phyloP scores from a whole-genome alignment of 306 rosid genomes.

The Lotus japonicus region DNA sequence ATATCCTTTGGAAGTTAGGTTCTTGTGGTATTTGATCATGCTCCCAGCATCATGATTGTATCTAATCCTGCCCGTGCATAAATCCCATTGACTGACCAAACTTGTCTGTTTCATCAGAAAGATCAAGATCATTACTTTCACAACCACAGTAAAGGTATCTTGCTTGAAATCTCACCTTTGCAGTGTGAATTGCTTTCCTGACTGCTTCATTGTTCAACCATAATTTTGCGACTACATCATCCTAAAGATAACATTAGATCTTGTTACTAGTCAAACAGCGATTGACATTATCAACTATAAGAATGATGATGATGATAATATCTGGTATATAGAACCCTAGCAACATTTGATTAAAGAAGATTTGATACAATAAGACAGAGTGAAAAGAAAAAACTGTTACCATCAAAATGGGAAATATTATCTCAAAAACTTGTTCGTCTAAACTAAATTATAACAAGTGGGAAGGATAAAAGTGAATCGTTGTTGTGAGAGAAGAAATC shows the following conservation, averaged over 20 bases:
- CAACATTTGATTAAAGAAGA: not conserved
- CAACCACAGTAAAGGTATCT: not conserved
- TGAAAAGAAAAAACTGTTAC: not conserved
- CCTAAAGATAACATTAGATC: constrained; percentile 34
- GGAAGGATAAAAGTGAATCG: not conserved
- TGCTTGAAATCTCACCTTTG: constrained; percentile 37
- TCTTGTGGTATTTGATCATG: constrained; percentile 81
- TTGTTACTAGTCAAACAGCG: not conserved
- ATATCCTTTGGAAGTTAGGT: constrained; percentile 74
- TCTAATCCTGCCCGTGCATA: constrained; percentile 41
- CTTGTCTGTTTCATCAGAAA: constrained; percentile 37
- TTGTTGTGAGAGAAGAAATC: not conserved
- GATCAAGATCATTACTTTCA: not conserved
- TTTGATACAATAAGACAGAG: not conserved
- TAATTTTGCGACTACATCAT: constrained; percentile 56
- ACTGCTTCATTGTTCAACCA: constrained; percentile 75
- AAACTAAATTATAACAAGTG: not conserved
- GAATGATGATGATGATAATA: not conserved
- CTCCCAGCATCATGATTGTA: constrained; percentile 73
- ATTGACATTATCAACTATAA: not conserved
- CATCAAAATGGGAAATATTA: too few species aligned
- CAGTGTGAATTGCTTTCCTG: constrained; percentile 71
- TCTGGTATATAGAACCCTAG: not conserved
- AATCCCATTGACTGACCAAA: constrained; percentile 50
- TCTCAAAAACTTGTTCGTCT: not conserved